A percentile compares a stretch with the other conserved stretches of the same genome.
Conservation (phyloP, 2,329 filamentous ascomycete genomes). For the Boeremia lycopersici region DNA sequence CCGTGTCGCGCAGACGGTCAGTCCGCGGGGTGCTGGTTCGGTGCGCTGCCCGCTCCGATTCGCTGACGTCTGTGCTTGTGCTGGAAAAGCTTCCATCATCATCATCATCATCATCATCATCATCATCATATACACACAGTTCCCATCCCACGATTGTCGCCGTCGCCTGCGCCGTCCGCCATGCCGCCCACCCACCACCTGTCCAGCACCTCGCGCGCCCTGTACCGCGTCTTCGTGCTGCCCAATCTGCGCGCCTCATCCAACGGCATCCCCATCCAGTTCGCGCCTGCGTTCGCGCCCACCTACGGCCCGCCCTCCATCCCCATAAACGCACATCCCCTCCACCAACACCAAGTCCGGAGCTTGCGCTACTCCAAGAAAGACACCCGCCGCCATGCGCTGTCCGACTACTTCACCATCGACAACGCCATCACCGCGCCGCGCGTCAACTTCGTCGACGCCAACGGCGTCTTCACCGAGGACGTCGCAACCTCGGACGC, state of each 20-base stretch:
- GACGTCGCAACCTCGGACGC: slow-evolving; percentile 42
- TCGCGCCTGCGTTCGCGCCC: slow-evolving; percentile 25
- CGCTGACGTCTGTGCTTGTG: slow-evolving; percentile 16
- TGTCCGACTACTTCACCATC: slow-evolving; percentile 50
- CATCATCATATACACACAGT: too few species aligned
- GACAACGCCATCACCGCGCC: slow-evolving; percentile 57
- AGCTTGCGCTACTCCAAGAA: slow-evolving; percentile 31
- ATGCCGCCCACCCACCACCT: slow-evolving; percentile 44
- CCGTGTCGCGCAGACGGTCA: slow-evolving; percentile 14
- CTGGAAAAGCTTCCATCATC: slow-evolving; percentile 25
- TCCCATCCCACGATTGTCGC: background rate
- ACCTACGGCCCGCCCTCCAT: slow-evolving; percentile 10
- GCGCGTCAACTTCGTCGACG: slow-evolving; percentile 53
- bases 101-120: too few species aligned
- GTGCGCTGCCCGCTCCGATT: slow-evolving; percentile 18
- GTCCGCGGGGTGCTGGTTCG: slow-evolving; percentile 15
- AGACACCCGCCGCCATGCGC: slow-evolving; percentile 43
- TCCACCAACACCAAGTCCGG: slow-evolving; percentile 25
- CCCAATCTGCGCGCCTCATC: slow-evolving; percentile 37
- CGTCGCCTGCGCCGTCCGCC: background rate
- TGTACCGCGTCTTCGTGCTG: slow-evolving; percentile 53
- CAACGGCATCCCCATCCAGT: slow-evolving; percentile 24
- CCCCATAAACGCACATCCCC: background rate
- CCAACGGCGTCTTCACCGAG: slow-evolving; percentile 43
- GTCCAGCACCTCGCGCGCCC: slow-evolving; percentile 47